Percentiles rank a stretch among this genome's conserved stretches.
Evolutionary conservation across 2,329 filamentous ascomycete species (phyloP).

Genomic region (Calycina herbarum): DNA sequence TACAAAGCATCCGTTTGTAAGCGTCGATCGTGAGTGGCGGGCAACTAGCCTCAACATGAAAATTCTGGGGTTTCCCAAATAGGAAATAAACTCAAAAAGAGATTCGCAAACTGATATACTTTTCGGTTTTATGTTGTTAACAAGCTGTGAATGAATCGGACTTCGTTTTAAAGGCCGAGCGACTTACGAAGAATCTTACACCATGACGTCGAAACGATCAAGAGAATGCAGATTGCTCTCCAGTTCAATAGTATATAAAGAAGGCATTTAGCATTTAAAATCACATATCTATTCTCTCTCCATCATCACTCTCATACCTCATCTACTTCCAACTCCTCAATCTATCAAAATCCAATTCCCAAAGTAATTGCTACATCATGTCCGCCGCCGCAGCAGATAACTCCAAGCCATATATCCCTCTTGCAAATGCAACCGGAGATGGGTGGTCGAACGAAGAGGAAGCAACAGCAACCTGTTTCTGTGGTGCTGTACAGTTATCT

Average conservation of each 20-base stretch:
- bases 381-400: constrained; percentile 22
- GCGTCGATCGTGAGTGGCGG: neutral
- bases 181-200: neutral
- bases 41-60: neutral
- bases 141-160: neutral
- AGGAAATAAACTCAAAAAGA: neutral
- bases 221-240: neutral
- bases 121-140: neutral
- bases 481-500: constrained; percentile 54
- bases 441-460: constrained; percentile 47
- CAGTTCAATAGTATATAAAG: neutral
- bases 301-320: neutral
- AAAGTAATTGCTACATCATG: neutral
- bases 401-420: constrained; percentile 41
- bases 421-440: constrained; percentile 41
- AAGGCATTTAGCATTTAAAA: neutral
- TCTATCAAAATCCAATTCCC: neutral
- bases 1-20: constrained; percentile 6
- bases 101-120: neutral
- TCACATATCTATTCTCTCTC: neutral
- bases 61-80: neutral
- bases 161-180: neutral
- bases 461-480: constrained; percentile 60
- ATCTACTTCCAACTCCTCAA: neutral
- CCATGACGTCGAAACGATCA: neutral